phyloP scores from a whole-genome alignment of 768 basidiomycete genomes.

The Rhodotorula sphaerocarpa region DNA sequence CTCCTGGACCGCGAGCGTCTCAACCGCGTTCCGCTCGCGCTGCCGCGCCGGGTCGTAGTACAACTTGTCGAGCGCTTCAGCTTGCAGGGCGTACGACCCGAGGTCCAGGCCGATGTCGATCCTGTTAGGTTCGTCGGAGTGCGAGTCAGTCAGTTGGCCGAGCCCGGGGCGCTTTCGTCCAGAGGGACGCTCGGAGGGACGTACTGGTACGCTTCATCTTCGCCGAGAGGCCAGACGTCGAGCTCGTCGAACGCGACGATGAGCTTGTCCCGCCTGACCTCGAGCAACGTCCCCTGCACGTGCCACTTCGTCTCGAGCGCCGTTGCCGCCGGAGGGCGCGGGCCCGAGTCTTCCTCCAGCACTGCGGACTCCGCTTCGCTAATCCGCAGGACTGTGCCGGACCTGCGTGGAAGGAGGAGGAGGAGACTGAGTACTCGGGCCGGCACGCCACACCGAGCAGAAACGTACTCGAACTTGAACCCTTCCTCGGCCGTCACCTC shows the following conservation, averaged over 20 bases:
- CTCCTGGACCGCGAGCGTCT: neutral
- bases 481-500: constrained; percentile 7
- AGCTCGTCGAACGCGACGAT: constrained; percentile 54
- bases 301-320: neutral
- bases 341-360: neutral
- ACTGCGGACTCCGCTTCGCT: neutral
- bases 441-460: too few relatives aligned
- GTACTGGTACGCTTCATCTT: constrained; percentile 51
- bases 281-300: constrained; percentile 54
- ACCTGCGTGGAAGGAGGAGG: neutral
- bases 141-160: constrained; percentile 34
- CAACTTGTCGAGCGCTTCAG: constrained; percentile 55
- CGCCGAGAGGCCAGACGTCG: constrained; percentile 45
- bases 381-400: constrained; percentile 20
- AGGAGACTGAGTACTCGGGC: neutral
- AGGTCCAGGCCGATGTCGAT: constrained; percentile 65
- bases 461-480: constrained; percentile 16
- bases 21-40: constrained; percentile 22
- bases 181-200: neutral
- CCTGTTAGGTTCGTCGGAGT: constrained; percentile 37
- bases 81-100: constrained; percentile 62
- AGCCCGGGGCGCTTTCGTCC: neutral
- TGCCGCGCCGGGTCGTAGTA: constrained; percentile 50
- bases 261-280: constrained; percentile 51
- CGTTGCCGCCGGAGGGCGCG: neutral